These are phyloP conservation scores for Fusarium sp. DNA, from an alignment of 2,329 filamentous ascomycete genomes.

Conservation along the genomic window DNA sequence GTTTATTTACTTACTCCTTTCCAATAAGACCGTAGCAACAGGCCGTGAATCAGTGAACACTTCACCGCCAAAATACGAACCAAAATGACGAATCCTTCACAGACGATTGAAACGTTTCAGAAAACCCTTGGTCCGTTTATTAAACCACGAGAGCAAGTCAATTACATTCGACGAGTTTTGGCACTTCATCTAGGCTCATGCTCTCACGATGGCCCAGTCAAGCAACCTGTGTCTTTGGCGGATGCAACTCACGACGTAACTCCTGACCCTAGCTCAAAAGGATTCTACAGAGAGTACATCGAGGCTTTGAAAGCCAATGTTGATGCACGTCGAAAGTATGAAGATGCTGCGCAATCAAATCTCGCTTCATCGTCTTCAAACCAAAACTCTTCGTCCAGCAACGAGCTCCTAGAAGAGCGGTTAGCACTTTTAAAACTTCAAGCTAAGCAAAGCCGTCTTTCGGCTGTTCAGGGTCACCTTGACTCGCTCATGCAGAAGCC, in stretches of 20 bases:
- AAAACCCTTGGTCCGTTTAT: slow-evolving; percentile 63
- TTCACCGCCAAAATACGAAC: slow-evolving; percentile 27
- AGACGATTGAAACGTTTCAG: slow-evolving; percentile 53
- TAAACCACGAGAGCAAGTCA: slow-evolving; percentile 67
- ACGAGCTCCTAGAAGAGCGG: slow-evolving; percentile 59
- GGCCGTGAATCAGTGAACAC: slow-evolving; percentile 3
- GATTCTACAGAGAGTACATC: slow-evolving; percentile 65
- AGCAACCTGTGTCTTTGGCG: slow-evolving; percentile 61
- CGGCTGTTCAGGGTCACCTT: slow-evolving; percentile 62
- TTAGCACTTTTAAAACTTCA: slow-evolving; percentile 62
- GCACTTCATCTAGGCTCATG: slow-evolving; percentile 64
- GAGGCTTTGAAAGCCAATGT: slow-evolving; percentile 64
- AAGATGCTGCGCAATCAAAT: slow-evolving; percentile 48
- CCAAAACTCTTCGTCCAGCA: slow-evolving; percentile 26
- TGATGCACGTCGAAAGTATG: slow-evolving; percentile 62
- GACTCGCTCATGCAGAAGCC: slow-evolving; percentile 63
- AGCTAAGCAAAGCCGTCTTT: slow-evolving; percentile 63
- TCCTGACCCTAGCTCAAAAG: slow-evolving; percentile 54
- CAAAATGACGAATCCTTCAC: slow-evolving; percentile 49
- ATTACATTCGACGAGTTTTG: slow-evolving; percentile 66
- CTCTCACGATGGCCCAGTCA: slow-evolving; percentile 56
- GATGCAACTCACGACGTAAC: slow-evolving; percentile 53
- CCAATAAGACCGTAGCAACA: slow-evolving; percentile 25
- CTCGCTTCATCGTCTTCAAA: slow-evolving; percentile 32
- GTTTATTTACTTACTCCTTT: slow-evolving; percentile 31